A percentile compares a stretch with the other conserved stretches of the same genome.
phyloP scores from a whole-genome alignment of 139 green algal species.

The Asterochloris erici region DNA sequence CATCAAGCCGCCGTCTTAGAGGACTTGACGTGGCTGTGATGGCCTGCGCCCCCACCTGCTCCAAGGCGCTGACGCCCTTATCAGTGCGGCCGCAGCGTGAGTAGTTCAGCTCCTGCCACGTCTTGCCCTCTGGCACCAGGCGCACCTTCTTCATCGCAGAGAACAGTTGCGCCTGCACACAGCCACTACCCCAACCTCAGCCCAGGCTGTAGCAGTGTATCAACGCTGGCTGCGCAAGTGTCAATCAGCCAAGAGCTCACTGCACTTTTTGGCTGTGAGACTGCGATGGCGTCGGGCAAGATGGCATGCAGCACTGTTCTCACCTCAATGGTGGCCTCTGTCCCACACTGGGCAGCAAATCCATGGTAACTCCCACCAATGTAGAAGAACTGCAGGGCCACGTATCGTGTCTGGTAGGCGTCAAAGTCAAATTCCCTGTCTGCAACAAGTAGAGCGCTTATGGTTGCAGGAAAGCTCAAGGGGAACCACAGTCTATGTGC shows the following conservation, averaged over 20 bases:
- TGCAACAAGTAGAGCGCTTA: not conserved
- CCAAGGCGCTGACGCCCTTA: conserved; percentile 74
- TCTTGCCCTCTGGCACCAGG: conserved; percentile 51
- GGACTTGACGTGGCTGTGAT: no score
- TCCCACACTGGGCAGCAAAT: conserved; percentile 74
- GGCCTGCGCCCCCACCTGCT: conserved; percentile 41
- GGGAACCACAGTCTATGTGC: not conserved
- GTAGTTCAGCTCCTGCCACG: conserved; percentile 58
- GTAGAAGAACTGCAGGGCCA: conserved; percentile 85
- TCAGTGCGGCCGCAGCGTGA: conserved; percentile 81
- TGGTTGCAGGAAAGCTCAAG: not conserved
- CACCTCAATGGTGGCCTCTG: conserved; percentile 74
- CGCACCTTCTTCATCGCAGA: conserved; percentile 51
- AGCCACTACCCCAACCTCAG: not conserved
- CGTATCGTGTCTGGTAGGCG: conserved; percentile 41
- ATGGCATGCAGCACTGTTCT: not conserved
- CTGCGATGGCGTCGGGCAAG: not conserved
- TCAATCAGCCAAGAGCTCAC: not conserved
- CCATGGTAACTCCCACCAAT: conserved; percentile 72
- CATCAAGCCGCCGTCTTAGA: no score
- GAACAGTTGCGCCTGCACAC: conserved; percentile 60
- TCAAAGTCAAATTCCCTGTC: conserved; percentile 12
- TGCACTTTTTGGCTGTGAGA: not conserved
- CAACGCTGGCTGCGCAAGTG: not conserved
- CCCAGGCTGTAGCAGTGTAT: no score